These are phyloP conservation scores for Trichoderma oligosporum DNA, from an alignment of 2,329 filamentous ascomycete species.

Conservation along the genomic window DNA sequence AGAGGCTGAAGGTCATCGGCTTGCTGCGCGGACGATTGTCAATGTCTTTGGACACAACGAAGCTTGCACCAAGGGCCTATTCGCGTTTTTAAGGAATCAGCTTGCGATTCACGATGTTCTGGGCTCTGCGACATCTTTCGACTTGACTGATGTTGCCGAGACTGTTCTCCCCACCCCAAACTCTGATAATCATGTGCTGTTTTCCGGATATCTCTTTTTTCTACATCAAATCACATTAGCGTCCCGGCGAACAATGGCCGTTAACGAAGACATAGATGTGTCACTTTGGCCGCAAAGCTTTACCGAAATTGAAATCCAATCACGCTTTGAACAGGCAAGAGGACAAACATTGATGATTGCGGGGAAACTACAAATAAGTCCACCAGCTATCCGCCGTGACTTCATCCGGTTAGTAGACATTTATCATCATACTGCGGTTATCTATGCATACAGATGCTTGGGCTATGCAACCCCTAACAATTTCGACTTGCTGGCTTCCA, in stretches of 20 bases:
- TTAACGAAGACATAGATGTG: background rate
- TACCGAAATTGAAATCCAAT: conserved; percentile 9
- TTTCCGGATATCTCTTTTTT: conserved; percentile 27
- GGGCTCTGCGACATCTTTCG: conserved; percentile 30
- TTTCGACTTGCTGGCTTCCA: conserved; percentile 21
- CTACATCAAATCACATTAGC: conserved; percentile 24
- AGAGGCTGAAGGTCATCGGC: conserved; percentile 29
- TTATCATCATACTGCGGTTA: conserved; percentile 29
- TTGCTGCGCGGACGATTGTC: conserved; percentile 30
- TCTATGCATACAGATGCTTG: conserved; percentile 30
- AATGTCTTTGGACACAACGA: conserved; percentile 28
- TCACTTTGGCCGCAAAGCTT: background rate
- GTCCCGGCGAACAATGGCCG: conserved; percentile 20
- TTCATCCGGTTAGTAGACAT: conserved; percentile 30
- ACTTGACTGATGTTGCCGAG: conserved; percentile 24
- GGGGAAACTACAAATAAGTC: conserved; percentile 24
- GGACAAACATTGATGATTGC: conserved; percentile 30
- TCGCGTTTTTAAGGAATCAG: conserved; percentile 31
- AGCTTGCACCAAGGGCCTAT: conserved; percentile 23
- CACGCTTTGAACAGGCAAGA: conserved; percentile 29
- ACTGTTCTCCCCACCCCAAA: conserved; percentile 23
- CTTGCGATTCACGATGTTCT: conserved; percentile 30
- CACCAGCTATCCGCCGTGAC: conserved; percentile 24
- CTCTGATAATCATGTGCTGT: conserved; percentile 25
- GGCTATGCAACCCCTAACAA: conserved; percentile 20